These are phyloP conservation scores for Tolypocladium ovalisporum DNA, from an alignment of 2,329 filamentous ascomycete species.

Conservation along the genomic window DNA sequence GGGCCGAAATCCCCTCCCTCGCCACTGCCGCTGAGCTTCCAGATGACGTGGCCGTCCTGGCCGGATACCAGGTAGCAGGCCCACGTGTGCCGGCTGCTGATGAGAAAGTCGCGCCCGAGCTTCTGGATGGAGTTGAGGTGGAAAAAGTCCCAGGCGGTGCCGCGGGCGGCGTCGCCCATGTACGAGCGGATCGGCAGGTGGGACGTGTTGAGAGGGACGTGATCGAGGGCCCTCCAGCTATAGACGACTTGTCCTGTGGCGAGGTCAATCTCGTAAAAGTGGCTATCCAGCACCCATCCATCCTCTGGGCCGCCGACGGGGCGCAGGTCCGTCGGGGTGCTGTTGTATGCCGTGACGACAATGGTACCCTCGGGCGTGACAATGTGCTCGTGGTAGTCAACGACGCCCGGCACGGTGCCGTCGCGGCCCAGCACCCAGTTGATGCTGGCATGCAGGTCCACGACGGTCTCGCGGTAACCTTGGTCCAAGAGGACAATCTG, in stretches of 20 bases:
- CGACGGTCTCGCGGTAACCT: neutral
- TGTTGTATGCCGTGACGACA: neutral
- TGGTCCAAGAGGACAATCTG: neutral
- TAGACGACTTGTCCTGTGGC: neutral
- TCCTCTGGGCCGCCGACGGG: neutral
- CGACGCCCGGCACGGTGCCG: neutral
- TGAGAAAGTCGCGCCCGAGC: neutral
- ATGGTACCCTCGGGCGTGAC: neutral
- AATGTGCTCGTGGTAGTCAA: neutral
- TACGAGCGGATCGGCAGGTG: neutral
- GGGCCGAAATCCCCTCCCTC: neutral
- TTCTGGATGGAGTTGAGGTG: neutral
- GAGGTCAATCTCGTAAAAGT: neutral
- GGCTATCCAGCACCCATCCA: neutral
- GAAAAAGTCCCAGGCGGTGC: neutral
- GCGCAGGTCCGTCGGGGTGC: neutral
- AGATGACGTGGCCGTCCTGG: neutral
- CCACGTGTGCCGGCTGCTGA: neutral
- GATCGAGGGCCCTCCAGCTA: neutral
- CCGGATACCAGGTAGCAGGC: neutral
- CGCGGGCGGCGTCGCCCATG: neutral
- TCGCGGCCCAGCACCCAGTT: neutral
- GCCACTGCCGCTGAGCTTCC: neutral
- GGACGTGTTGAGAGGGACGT: neutral
- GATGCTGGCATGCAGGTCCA: neutral